Evolutionary conservation across 1,284 basidiomycete species (phyloP).

Genomic region (Sanghuangporus weigelae): DNA sequence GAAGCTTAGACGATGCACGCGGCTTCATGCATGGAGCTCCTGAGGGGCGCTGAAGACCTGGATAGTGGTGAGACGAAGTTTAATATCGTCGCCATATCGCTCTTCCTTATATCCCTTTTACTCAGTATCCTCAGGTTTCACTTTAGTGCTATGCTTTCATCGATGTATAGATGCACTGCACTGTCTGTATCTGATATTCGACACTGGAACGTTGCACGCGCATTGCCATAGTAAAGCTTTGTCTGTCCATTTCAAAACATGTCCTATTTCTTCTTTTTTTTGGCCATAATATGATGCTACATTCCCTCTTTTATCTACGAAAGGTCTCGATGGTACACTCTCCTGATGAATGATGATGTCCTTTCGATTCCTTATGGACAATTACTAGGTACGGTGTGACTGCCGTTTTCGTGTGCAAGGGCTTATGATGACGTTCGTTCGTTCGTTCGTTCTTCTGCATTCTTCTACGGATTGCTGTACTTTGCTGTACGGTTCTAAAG

Average conservation of each 20-base stretch:
- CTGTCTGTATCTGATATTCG: background rate
- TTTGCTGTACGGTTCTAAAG: background rate
- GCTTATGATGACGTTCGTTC: background rate
- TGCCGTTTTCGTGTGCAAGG: background rate
- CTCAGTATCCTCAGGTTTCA: background rate
- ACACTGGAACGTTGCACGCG: slow-evolving; percentile 5
- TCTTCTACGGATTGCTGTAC: background rate
- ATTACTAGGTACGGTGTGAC: background rate
- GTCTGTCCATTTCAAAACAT: background rate
- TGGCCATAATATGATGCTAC: background rate
- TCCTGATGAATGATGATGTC: slow-evolving; percentile 2
- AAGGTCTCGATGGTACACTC: background rate
- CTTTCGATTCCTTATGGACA: background rate
- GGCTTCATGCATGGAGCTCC: slow-evolving; percentile 3
- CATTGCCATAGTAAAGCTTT: background rate
- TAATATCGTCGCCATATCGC: background rate
- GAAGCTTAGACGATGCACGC: slow-evolving; percentile 65
- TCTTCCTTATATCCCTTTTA: background rate
- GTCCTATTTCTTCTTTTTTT: background rate
- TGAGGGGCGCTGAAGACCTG: background rate
- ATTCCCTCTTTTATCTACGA: background rate
- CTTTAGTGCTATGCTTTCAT: background rate
- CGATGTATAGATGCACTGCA: background rate
- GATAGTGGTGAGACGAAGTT: background rate
- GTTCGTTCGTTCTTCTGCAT: no score